Evolutionary conservation across 2,329 filamentous ascomycete genomes (phyloP), one percentile per base, ranked within the genome.

Genomic region (Aphanoascus verrucosus): DNA sequence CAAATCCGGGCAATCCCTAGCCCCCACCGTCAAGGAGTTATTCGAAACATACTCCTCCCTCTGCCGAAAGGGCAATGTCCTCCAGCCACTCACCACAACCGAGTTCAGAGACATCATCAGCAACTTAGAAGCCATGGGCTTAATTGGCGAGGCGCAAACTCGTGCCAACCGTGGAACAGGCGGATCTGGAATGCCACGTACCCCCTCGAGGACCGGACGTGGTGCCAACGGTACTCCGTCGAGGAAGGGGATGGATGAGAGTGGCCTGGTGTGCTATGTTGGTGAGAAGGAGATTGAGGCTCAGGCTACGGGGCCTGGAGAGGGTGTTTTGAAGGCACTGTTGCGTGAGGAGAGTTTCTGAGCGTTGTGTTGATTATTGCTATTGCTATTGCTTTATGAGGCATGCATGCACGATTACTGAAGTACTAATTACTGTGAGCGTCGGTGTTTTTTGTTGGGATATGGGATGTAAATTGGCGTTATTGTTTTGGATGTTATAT

Each of bases 71-170:
- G 91, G 97, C 63, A 86, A 89, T n/a, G 77, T 94, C 8, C 78
- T 98, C 1, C 89, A 95, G 60, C 87, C 91, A 0, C 79, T 98
- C 1, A 93, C 88, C 1, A 85, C 81, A 63, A 93, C 88, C 4
- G 93, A 98, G 68, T 98, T 98, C 69, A 82, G 89, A 55, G 93
- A 98, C 69, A 90, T 98, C 4, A 77, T 96, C 17, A 83, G 85
- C 35, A 94, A 88, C 61, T 71, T 98, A 50, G 93, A 98, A 72
- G 93, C 90, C 0, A 72, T 95, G 45, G 90, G 88, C 1, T 74
- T 97, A 19, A 77, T 96, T 5, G 77, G 84, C 67, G 69, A 84
- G 71, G 63, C 86, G 72, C 65, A 88, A 78, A 73, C 86, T 74
- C 61, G 88, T 79, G 73, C 84, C 74, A 48, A 86, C 81, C 44